Evolutionary conservation across 495 filamentous ascomycete species (phyloP).

Genomic region (Xylaria bambusicola): DNA sequence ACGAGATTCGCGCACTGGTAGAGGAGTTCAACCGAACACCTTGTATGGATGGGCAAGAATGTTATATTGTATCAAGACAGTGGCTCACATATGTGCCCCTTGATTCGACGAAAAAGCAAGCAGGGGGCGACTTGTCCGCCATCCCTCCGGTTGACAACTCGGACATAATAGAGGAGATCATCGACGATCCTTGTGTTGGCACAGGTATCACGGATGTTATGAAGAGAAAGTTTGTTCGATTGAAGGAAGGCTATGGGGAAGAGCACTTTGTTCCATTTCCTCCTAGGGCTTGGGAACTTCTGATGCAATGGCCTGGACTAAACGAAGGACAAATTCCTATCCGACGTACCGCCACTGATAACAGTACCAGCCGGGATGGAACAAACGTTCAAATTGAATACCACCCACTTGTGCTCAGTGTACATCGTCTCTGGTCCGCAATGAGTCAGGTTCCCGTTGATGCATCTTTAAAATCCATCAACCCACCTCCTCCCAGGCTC

Average conservation of each 20-base stretch:
- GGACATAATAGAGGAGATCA: conserved; percentile 59
- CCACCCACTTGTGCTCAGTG: conserved; percentile 81
- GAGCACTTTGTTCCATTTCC: conserved; percentile 80
- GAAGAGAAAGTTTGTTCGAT: conserved; percentile 64
- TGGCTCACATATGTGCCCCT: conserved; percentile 71
- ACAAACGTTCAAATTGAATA: conserved; percentile 79
- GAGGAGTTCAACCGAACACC: conserved; percentile 52
- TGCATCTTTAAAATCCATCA: conserved; percentile 57
- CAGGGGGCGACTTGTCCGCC: conserved; percentile 15
- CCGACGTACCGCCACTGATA: conserved; percentile 73
- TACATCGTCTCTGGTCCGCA: conserved; percentile 72
- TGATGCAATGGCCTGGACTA: conserved; percentile 80
- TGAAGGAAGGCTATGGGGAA: conserved; percentile 68
- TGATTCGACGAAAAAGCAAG: conserved; percentile 26
- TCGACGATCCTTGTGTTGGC: conserved; percentile 43
- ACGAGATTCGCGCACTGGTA: conserved; percentile 64
- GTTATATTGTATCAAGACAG: conserved; percentile 72
- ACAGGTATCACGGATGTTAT: conserved; percentile 32
- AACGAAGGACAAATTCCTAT: conserved; percentile 71
- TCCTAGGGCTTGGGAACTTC: conserved; percentile 74
- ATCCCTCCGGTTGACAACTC: conserved; percentile 77
- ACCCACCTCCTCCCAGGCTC: conserved; percentile 58
- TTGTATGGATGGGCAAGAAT: conserved; percentile 67
- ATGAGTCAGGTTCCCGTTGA: conserved; percentile 56
- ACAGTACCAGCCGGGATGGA: conserved; percentile 55